Evolutionary conservation across 2,329 filamentous ascomycete genomes (phyloP), one percentile per base, ranked within the genome.

Genomic region (Mycocentrospora acerina): DNA sequence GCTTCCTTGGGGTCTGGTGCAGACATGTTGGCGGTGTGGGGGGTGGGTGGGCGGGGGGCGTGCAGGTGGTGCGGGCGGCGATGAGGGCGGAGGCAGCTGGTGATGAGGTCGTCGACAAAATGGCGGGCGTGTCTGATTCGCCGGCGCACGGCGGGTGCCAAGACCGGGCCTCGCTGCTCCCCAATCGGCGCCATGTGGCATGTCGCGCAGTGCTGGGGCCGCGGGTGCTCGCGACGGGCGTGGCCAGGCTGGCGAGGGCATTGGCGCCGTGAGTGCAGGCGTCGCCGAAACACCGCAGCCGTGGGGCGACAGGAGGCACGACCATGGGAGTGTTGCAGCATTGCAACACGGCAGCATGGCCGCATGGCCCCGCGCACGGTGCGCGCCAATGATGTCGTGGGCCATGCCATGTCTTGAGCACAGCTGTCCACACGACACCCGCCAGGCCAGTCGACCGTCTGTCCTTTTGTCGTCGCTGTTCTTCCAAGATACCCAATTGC

Each of bases 1-100:
- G 81, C 77, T 66, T 87, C 81, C 62, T 79, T 76, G 35, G 83
- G 82, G 63, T 83, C 81, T 51, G 71, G 61, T 35, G 55, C 55
- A 42, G 60, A 59, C 60, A 68, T 68, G 28, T 34, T 43, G 55
- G 36, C 32, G 36, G 38, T 40, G 45, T 32, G 27, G 29, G 65
- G 53, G 58, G 61, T 50, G 51, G 60, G 24, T 65, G 64, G 49
- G 58, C 64, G 32, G 57, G 66, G 36, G 64, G 67, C 16, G 63
- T 57, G 17, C 37, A 63, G 30, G 57, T 51, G 47, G 60, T 59
- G 22, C 43, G 69, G 36, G 51, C 40, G 42, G 46, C 42, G 35
- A 44, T 32, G 37, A 47, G 39, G 38, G 43, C 40, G 47, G 41
- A 45, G 45, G 46, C 46, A 46, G 46, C 35, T 46, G 49, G 44